Conservation (phyloP, 2,329 filamentous ascomycete genomes). For the Aspergillus quadrilineatus region DNA sequence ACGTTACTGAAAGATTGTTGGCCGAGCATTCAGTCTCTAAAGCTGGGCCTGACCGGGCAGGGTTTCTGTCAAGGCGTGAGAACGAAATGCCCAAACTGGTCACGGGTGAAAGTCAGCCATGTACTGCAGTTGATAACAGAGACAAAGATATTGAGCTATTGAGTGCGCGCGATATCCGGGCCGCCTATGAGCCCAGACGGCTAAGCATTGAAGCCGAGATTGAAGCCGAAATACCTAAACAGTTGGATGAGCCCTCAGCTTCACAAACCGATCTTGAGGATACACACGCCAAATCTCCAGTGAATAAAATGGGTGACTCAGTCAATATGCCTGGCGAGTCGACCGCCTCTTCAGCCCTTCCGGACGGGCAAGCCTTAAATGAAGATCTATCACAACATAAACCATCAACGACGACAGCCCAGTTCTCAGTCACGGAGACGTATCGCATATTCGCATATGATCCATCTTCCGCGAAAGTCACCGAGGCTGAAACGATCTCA, state of each 20-base stretch:
- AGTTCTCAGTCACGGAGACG: constrained; percentile 10
- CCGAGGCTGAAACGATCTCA: constrained; percentile 33
- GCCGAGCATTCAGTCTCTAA: background rate
- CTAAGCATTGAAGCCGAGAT: constrained; percentile 22
- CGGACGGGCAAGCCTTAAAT: background rate
- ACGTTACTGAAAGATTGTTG: background rate
- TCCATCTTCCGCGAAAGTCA: constrained; percentile 29
- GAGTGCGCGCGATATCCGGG: constrained; percentile 38
- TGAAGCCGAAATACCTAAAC: constrained; percentile 20
- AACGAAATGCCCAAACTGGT: too few relatives aligned
- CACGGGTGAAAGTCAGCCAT: constrained; percentile 1
- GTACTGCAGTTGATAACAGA: constrained; percentile 16
- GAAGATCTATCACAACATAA: background rate
- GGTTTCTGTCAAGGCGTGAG: constrained; percentile 5
- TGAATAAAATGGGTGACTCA: too few relatives aligned
- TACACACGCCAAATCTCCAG: background rate
- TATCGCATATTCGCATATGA: constrained; percentile 44
- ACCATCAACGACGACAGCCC: background rate
- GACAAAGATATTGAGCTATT: constrained; percentile 37
- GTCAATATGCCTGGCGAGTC: background rate
- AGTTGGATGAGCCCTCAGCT: constrained; percentile 18
- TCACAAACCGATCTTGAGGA: background rate
- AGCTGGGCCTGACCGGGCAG: background rate
- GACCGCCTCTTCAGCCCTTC: background rate
- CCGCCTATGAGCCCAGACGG: constrained; percentile 26